Conservation (phyloP, 208 protist genomes). For the Crithidia bombi region DNA sequence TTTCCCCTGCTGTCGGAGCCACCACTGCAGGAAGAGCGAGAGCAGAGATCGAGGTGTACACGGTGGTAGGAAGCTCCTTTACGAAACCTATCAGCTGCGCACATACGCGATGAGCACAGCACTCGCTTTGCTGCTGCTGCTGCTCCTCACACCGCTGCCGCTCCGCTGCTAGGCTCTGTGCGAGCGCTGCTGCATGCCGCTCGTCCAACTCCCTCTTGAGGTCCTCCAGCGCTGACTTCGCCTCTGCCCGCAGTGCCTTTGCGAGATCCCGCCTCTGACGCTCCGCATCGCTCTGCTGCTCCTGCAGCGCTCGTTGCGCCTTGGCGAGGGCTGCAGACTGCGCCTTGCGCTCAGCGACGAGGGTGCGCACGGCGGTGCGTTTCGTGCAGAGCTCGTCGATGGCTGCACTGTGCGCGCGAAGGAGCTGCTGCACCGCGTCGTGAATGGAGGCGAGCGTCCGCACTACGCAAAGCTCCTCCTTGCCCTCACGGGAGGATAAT, state of each 20-base stretch:
- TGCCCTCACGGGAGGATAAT: neutral
- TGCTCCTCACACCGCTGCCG: constrained; percentile 1
- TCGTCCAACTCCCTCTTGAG: neutral
- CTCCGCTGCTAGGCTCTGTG: neutral
- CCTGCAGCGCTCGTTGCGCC: constrained; percentile 4
- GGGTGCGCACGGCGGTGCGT: constrained; percentile 25
- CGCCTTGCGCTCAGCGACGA: constrained; percentile 26
- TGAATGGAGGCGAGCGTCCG: constrained; percentile 6
- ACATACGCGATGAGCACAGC: constrained; percentile 10
- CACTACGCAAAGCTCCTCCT: neutral
- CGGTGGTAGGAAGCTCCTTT: constrained; percentile 5
- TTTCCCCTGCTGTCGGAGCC: constrained; percentile 4
- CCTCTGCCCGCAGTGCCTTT: constrained; percentile 12
- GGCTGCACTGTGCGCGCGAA: neutral
- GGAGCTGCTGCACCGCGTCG: constrained; percentile 15
- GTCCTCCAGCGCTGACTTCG: constrained; percentile 18
- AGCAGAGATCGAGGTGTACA: neutral
- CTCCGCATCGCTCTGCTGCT: constrained; percentile 23
- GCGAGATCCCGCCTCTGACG: constrained; percentile 4
- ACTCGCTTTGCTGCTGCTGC: constrained; percentile 10
- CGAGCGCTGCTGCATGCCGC: constrained; percentile 1
- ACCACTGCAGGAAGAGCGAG: constrained; percentile 4
- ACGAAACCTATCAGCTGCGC: constrained; percentile 21
- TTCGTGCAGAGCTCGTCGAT: constrained; percentile 16
- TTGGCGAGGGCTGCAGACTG: constrained; percentile 27